Percentiles rank a stretch among this genome's conserved stretches.
Conservation (phyloP, 1,284 basidiomycete species). For the Wolfiporia cocos region DNA sequence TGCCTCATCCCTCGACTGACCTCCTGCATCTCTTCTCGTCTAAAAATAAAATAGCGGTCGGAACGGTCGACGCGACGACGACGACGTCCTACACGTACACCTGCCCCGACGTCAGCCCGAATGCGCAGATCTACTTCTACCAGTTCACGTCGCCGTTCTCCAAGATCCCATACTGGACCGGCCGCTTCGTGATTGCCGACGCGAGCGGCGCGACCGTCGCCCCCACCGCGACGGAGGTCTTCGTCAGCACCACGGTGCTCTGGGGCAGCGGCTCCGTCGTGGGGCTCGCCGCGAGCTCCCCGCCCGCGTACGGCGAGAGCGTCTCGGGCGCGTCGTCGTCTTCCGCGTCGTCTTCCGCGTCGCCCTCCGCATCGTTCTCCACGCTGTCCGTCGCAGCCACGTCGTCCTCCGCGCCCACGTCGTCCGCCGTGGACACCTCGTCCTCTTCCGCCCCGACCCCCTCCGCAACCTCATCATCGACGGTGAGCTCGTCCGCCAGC, state of each 20-base stretch:
- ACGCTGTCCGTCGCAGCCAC: not conserved
- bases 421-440: not conserved
- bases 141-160: constrained; percentile 51
- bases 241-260: constrained; percentile 45
- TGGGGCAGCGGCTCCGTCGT: constrained; percentile 68
- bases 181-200: constrained; percentile 73
- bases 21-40: too few relatives aligned
- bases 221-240: constrained; percentile 50
- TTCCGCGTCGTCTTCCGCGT: not conserved
- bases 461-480: not conserved
- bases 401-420: not conserved
- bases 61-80: constrained; percentile 53
- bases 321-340: not conserved
- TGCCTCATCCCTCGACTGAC: not conserved
- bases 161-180: constrained; percentile 60
- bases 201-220: constrained; percentile 40
- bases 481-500: not conserved
- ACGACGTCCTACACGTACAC: constrained; percentile 43
- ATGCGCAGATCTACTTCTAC: constrained; percentile 77
- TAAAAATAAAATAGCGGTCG: too few relatives aligned
- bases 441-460: not conserved
- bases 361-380: not conserved
- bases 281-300: constrained; percentile 29
- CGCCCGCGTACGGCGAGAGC: constrained; percentile 21
- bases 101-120: constrained; percentile 67